Base-by-base conservation (phyloP, 768 basidiomycete genomes). In the Lactarius psammicola region DNA sequence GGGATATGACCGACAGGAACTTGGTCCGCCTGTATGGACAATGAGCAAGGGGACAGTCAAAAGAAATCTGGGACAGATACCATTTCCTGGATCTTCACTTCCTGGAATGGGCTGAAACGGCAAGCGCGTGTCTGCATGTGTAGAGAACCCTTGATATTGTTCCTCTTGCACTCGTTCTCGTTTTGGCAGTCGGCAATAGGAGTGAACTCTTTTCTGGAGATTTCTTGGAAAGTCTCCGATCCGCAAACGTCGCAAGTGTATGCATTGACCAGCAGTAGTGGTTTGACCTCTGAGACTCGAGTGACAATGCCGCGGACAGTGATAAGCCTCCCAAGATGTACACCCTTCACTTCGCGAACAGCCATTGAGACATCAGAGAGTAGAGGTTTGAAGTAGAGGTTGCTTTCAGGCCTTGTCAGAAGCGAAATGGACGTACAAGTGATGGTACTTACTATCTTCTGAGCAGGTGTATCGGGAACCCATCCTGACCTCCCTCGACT, bases 1-100 rank as follows among this genome's bases (percentile, higher is more conserved):
- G 97, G 97, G 64, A 99, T 99, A 75, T 99, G 97, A 4, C 97
- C 97, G 56, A 99, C 96, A 28, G 97, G 97, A 1, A 99, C 97
- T 87, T 99, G 97, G 73, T 98, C 96, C 30, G 96, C 92, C 94
- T 94, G 71, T 0, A 64, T 46, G n/a, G 57, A 57, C 15, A 40
- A 46, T 72, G 56, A n/a, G 65, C 38, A n/a, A 56, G 4, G 56
- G 62, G 53, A 63, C 46, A 38, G 42, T 60, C 31, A 31, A 40
- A 49, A 30, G 11, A 15, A 2, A 23, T 15, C 18, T 17, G 20
- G 4, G 30, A 9, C 1, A 71, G 81, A 68, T 64, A 92, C 95
- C 95, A 99, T 96, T 77, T 99, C 97, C 76, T 99, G 97, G 62
- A 99, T 95, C 77, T 96, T 96, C 67, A 97, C 86, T 77, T 99